Evolutionary conservation across 331 rosid genomes (phyloP), one percentile per base, ranked within the genome.

Genomic region (Cydonia oblonga): DNA sequence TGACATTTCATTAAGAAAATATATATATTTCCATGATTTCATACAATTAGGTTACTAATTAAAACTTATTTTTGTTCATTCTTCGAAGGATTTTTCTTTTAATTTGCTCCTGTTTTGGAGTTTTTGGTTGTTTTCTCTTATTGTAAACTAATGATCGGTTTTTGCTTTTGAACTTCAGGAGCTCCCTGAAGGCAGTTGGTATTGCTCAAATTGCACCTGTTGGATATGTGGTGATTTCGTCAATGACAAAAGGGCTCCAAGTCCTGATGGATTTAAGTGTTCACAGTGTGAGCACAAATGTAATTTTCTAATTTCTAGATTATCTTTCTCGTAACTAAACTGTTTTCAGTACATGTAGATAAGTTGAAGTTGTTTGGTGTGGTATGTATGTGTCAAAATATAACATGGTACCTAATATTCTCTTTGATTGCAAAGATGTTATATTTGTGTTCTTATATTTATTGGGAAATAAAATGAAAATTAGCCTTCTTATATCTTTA

Each of bases 171-270:
- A 75, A 81, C 51, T 78, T 74, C 89, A 95, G 99, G 99, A 95
- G 78, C 89, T 91, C 78, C 99, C 97, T 53, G 96, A 91, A 73
- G 99, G 99, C 73, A 86, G 81, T 85, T 95, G 97, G 97, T 95
- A 95, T 60, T 95, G 99, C 86, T 61, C 84, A 52, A 91, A 84
- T 76, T 95, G 99, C 86, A 84, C 93, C 76, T 95, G 99, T 84
- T 80, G 79, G 79, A 84, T 88, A 79, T 95, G 99, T 90, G 96
- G 91, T 79, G 76, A 76, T 77, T 81, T 95, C 66, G 96, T 86
- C 63, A 78, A 60, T 52, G 90, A 84, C 70, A 88, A 91, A 75
- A 88, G 86, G 76, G 80, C 81, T 79, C 77, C 90, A 53, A 83
- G 83, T 78, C 73, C 64, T 80, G 85, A 79, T 84, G 87, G 86